These are phyloP conservation scores for Pythium apleroticum DNA, from an alignment of 352 stramenopile species.

Conservation along the genomic window DNA sequence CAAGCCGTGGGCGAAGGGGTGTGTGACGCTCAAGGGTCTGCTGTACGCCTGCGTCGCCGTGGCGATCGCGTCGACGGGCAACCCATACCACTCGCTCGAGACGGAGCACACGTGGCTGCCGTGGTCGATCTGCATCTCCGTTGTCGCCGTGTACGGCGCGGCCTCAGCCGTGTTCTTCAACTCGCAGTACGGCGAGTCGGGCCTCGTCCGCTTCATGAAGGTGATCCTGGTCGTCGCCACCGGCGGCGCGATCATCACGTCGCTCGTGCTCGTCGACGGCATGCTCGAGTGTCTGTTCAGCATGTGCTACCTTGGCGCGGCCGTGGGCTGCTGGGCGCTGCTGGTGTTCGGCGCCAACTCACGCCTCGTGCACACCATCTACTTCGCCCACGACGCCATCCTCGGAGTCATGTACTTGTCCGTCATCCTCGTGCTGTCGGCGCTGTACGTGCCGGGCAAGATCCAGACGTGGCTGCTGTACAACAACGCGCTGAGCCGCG, in stretches of 20 bases:
- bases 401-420: conserved; percentile 88
- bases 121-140: conserved; percentile 31
- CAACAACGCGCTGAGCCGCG: conserved; percentile 92
- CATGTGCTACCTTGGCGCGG: conserved; percentile 88
- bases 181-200: conserved; percentile 35
- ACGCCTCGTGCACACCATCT: conserved; percentile 82
- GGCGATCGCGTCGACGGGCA: conserved; percentile 63
- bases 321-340: conserved; percentile 54
- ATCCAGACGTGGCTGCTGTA: conserved; percentile 95
- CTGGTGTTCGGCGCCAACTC: conserved; percentile 75
- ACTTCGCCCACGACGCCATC: conserved; percentile 90
- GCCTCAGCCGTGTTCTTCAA: conserved; percentile 42
- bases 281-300: conserved; percentile 83
- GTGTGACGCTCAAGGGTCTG: conserved; percentile 81
- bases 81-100: conserved; percentile 36
- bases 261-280: conserved; percentile 48
- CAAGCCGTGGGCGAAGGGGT: conserved; percentile 76
- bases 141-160: conserved; percentile 25
- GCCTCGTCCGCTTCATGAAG: conserved; percentile 41
- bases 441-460: conserved; percentile 74
- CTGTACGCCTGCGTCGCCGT: conserved; percentile 81
- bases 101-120: conserved; percentile 34
- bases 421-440: conserved; percentile 83
- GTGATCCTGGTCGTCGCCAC: conserved; percentile 52
- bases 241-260: conserved; percentile 4